These are phyloP conservation scores for Cetraspora pellucida DNA, from an alignment of 192 early-diverging fungal species.

Conservation along the genomic window DNA sequence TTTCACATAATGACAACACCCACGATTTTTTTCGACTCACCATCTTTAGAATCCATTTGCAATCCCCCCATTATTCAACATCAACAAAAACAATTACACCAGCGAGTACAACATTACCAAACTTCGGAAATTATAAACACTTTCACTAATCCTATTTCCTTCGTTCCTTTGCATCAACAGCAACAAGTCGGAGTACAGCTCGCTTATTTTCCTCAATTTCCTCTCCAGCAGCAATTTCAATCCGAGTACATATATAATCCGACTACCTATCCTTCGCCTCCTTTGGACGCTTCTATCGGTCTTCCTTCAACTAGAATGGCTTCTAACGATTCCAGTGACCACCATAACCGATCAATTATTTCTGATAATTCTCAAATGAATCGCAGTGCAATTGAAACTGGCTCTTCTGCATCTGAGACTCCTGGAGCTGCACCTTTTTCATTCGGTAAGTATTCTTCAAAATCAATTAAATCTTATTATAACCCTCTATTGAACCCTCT, in stretches of 20 bases:
- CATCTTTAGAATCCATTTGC: not conserved
- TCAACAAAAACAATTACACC: not conserved
- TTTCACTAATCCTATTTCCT: not conserved
- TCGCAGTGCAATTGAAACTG: no score
- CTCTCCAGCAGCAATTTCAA: not conserved
- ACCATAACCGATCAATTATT: not conserved
- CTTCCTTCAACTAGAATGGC: not conserved
- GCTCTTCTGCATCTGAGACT: not conserved
- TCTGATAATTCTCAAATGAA: constrained; percentile 4
- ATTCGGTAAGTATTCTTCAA: not conserved
- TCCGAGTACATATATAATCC: not conserved
- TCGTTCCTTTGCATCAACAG: not conserved
- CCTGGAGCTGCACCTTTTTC: not conserved
- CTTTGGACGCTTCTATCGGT: not conserved
- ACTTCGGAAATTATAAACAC: not conserved
- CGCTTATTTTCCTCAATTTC: no score
- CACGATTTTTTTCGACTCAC: not conserved
- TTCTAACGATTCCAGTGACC: not conserved
- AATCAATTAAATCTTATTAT: not conserved
- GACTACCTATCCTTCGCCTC: not conserved
- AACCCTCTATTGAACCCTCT: not conserved
- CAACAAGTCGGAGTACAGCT: not conserved
- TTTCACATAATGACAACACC: no score
- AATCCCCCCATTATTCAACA: not conserved
- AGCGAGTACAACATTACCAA: not conserved